Base-by-base conservation (phyloP, 768 basidiomycete species). In the Podaxis pistillaris region DNA sequence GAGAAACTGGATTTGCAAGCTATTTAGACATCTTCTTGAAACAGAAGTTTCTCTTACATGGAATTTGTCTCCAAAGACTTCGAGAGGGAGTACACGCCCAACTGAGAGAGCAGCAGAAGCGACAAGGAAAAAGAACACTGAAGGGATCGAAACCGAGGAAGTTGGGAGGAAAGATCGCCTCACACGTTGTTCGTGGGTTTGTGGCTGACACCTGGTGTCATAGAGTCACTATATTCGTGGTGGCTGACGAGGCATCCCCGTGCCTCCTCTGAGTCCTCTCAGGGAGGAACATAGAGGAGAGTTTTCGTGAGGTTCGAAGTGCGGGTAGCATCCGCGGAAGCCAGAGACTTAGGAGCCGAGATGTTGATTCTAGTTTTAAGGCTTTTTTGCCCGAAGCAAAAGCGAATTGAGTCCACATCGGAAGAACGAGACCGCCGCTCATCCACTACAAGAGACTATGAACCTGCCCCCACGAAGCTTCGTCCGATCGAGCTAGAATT, bases 21-120 rank as follows among this genome's bases (percentile, higher is more conserved):
- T 62, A 55, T 17, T 44, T 47, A 8, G 52, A 62, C 17, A 33
- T 33, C 60, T 62, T 62, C 60, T 47, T 46, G n/a, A 38, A 54
- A 60, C 40, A 13, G 37, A 22, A 60, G 59, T 44, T 47, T 47
- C 60, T 55, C 56, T 62, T 54, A 19, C 30, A 47, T 47, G 33
- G 30, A 26, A 26, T 13, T 28, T 12, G 44, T 55, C n/a, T 55
- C 30, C 28, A 15, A 24, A 54, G 41, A 47, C 6, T 36, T 30
- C 47, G 12, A 13, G 58, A n/a, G 28, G 2, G 13, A 53, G 44
- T 15, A 3, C 19, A 37, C 15, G 40, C 28, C 12, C n/a, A 2
- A 19, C 6, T 7, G 44, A n/a, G 6, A 6, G 19, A 19, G 19
- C 7, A n/a, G 15, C 17, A 33, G 30, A 33, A 33, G 30, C 30